These are phyloP conservation scores for Neurospora sp. DNA, from an alignment of 495 filamentous ascomycete species.

Conservation along the genomic window DNA sequence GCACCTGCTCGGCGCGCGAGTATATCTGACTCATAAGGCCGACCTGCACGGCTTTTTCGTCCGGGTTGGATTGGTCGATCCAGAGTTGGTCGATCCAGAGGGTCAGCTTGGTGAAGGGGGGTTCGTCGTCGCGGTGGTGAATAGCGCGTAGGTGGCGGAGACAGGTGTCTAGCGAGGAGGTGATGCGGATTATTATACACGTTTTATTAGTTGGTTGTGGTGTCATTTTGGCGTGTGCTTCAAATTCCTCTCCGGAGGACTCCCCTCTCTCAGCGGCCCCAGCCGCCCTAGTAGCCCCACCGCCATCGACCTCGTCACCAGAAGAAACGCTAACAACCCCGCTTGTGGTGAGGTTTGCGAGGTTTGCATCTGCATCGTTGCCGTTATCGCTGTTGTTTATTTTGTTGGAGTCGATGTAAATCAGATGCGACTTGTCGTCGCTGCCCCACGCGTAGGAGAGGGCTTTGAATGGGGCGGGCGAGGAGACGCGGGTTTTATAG, in stretches of 20 bases:
- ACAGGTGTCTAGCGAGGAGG: not conserved
- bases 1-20: slow-evolving; percentile 4
- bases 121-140: not conserved
- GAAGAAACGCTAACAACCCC: not conserved
- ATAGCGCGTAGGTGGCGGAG: not conserved
- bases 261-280: too few relatives aligned
- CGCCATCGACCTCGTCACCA: too few relatives aligned
- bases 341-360: too few relatives aligned
- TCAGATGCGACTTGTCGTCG: not conserved
- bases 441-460: slow-evolving; percentile 7
- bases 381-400: not conserved
- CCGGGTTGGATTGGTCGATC: slow-evolving; percentile 16
- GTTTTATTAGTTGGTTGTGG: not conserved
- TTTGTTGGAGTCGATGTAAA: not conserved
- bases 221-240: too few relatives aligned
- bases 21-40: slow-evolving; percentile 18
- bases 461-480: slow-evolving; percentile 1
- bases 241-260: too few relatives aligned
- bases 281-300: too few relatives aligned
- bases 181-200: not conserved
- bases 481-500: too few relatives aligned
- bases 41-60: slow-evolving; percentile 17
- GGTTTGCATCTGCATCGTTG: too few relatives aligned
- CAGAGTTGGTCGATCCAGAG: slow-evolving; percentile 20
- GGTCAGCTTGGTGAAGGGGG: too few relatives aligned